Evolutionary conservation across 1,284 basidiomycete species (phyloP).

Genomic region (Gomphus bonarii): DNA sequence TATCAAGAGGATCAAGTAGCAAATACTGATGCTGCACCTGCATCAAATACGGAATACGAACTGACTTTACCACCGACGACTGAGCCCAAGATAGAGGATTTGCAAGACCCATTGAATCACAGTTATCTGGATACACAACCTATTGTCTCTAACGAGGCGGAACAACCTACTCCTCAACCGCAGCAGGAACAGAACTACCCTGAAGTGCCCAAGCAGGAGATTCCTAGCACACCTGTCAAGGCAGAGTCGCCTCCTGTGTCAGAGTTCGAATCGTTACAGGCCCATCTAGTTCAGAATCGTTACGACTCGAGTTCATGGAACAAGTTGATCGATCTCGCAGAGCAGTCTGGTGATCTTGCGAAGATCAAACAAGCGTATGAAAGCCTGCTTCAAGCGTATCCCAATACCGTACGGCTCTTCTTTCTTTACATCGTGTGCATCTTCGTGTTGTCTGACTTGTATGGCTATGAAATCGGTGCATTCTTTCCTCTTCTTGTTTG

Average conservation of each 20-base stretch:
- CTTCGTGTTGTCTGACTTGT: conserved; percentile 10
- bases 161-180: neutral
- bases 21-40: neutral
- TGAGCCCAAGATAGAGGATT: conserved; percentile 7
- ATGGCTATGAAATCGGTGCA: conserved; percentile 13
- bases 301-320: conserved; percentile 63
- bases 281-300: conserved; percentile 38
- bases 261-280: conserved; percentile 38
- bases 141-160: neutral
- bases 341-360: conserved; percentile 55
- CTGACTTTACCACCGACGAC: neutral
- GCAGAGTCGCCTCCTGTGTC: conserved; percentile 22
- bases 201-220: conserved; percentile 1
- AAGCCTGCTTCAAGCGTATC: conserved; percentile 63
- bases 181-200: neutral
- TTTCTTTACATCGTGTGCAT: conserved; percentile 14
- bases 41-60: conserved; percentile 1
- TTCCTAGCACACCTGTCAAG: neutral
- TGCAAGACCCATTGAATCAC: conserved; percentile 6
- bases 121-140: neutral
- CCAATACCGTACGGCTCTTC: conserved; percentile 54
- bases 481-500: conserved; percentile 13
- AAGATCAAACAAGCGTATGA: conserved; percentile 65
- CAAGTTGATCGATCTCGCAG: conserved; percentile 54
- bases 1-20: conserved; percentile 3